Evolutionary conservation across 495 filamentous ascomycete genomes (phyloP).

Genomic region (Aspergillus bertholletiae): DNA sequence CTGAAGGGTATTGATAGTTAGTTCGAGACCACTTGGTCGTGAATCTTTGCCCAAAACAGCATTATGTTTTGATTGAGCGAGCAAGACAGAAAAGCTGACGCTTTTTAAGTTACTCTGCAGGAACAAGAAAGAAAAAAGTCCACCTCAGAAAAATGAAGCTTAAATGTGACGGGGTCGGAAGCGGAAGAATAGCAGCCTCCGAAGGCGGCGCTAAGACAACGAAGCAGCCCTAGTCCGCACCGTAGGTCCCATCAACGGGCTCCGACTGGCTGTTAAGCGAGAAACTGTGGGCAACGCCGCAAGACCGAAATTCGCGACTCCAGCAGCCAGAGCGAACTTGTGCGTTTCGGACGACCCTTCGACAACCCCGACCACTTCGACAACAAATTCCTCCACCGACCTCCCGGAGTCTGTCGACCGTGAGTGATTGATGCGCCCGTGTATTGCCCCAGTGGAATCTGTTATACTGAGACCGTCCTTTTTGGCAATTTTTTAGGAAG

Average conservation of each 20-base stretch:
- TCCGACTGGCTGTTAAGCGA: conserved; percentile 34
- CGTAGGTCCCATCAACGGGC: conserved; percentile 7
- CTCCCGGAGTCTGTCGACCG: conserved; percentile 44
- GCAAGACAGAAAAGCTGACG: neutral
- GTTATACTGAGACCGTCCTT: conserved; percentile 19
- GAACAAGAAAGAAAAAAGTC: conserved; percentile 3
- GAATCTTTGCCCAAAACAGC: neutral
- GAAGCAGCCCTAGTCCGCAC: conserved; percentile 40
- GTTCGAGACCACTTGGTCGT: neutral
- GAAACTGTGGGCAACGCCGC: conserved; percentile 30
- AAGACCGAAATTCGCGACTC: conserved; percentile 45
- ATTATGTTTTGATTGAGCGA: neutral
- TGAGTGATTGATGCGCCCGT: conserved; percentile 31
- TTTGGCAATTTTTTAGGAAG: conserved; percentile 19
- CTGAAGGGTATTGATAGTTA: neutral
- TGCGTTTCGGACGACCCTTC: conserved; percentile 30
- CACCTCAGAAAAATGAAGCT: conserved; percentile 16
- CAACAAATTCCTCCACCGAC: conserved; percentile 41
- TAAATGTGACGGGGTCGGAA: conserved; percentile 15
- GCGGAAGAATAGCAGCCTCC: conserved; percentile 16
- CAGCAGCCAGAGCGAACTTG: conserved; percentile 27
- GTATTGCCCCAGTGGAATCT: conserved; percentile 7
- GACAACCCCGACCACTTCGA: conserved; percentile 45
- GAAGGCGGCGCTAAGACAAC: conserved; percentile 13
- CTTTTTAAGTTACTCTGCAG: neutral